Conservation (phyloP, 768 basidiomycete species). For the Fibroporia radiculosa region DNA sequence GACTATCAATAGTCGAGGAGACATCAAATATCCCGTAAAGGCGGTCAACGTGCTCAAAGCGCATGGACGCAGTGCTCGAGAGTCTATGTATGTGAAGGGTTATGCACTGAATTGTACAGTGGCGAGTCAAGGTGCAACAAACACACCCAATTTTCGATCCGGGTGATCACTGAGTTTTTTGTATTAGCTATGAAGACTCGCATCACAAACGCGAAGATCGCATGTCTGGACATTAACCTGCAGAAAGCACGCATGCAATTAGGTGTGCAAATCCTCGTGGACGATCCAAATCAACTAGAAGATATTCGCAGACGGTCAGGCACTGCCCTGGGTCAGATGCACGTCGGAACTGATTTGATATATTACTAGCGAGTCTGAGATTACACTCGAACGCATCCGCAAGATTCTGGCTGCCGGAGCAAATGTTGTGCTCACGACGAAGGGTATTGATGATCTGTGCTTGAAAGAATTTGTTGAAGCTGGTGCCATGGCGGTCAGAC, state of each 20-base stretch:
- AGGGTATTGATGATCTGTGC: slow-evolving; percentile 97
- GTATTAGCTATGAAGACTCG: slow-evolving; percentile 96
- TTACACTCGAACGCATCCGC: slow-evolving; percentile 89
- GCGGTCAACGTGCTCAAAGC: slow-evolving; percentile 98
- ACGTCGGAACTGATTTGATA: not conserved
- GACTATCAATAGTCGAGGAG: slow-evolving; percentile 88
- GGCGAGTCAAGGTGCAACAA: slow-evolving; percentile 85
- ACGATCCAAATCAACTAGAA: slow-evolving; percentile 93
- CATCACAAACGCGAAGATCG: slow-evolving; percentile 90
- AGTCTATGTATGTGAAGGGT: slow-evolving; percentile 90
- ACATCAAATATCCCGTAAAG: slow-evolving; percentile 98
- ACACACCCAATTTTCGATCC: not conserved
- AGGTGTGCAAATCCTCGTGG: slow-evolving; percentile 94
- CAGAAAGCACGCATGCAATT: slow-evolving; percentile 96
- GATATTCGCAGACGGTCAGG: slow-evolving; percentile 87
- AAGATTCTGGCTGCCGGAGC: slow-evolving; percentile 96
- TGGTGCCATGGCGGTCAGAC: slow-evolving; percentile 96
- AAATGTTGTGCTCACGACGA: slow-evolving; percentile 95
- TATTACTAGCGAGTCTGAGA: slow-evolving; percentile 76
- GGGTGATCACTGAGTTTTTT: too few relatives aligned
- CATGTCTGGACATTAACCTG: slow-evolving; percentile 96
- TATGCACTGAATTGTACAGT: slow-evolving; percentile 99
- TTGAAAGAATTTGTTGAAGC: slow-evolving; percentile 99
- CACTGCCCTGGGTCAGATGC: not conserved
- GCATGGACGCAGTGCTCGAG: slow-evolving; percentile 91